Conservation (phyloP, 345 rosid species). For the Eutrema yunnanense region DNA sequence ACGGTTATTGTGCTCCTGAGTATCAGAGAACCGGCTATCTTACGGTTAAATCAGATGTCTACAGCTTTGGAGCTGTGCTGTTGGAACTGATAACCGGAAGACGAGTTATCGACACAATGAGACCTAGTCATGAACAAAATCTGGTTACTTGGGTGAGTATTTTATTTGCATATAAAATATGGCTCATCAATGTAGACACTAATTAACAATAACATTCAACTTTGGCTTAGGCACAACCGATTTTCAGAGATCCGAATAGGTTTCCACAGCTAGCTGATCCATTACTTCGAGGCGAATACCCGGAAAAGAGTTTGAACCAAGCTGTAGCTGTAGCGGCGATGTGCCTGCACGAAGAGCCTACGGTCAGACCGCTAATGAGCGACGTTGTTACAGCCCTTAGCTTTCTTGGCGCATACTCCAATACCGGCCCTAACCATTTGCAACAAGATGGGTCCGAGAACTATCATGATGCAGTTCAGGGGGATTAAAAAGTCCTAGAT, state of each 20-base stretch:
- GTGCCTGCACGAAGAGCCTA: slow-evolving; percentile 73
- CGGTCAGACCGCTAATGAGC: slow-evolving; percentile 55
- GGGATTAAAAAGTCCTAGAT: slow-evolving; percentile 11
- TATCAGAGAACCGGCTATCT: slow-evolving; percentile 78
- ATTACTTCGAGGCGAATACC: slow-evolving; percentile 39
- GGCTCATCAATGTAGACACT: not conserved
- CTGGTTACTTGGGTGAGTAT: slow-evolving; percentile 67
- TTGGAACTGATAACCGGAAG: slow-evolving; percentile 80
- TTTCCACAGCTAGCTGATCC: slow-evolving; percentile 62
- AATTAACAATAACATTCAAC: not conserved
- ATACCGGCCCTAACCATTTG: not conserved
- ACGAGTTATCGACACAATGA: slow-evolving; percentile 60
- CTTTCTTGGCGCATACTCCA: slow-evolving; percentile 35
- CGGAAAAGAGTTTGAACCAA: slow-evolving; percentile 51
- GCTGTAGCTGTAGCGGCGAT: slow-evolving; percentile 72
- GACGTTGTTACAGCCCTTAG: slow-evolving; percentile 72
- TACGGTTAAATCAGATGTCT: slow-evolving; percentile 76
- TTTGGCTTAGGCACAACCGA: slow-evolving; percentile 53
- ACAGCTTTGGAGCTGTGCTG: slow-evolving; percentile 83
- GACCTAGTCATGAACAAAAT: slow-evolving; percentile 55
- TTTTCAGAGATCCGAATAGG: slow-evolving; percentile 50
- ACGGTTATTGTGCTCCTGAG: slow-evolving; percentile 91
- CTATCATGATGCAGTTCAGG: not conserved
- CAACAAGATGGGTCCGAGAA: not conserved
- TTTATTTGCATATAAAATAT: not conserved